These are phyloP conservation scores for Beverwykella pulmonaria DNA, from an alignment of 495 filamentous ascomycete genomes.

Conservation along the genomic window DNA sequence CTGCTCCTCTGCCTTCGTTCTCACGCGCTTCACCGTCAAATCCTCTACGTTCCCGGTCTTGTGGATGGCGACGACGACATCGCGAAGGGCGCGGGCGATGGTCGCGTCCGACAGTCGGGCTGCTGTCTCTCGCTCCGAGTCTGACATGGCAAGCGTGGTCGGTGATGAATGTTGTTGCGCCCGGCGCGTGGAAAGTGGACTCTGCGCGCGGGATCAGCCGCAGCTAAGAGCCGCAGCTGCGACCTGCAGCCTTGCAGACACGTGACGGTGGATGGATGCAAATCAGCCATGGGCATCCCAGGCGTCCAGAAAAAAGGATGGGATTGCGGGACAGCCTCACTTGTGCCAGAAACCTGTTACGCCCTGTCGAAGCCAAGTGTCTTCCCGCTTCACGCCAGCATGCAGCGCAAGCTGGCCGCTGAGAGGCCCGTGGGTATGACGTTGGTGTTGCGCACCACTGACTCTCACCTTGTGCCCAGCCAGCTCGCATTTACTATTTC, in stretches of 20 bases:
- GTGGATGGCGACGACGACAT: slow-evolving; percentile 62
- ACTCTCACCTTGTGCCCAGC: not conserved
- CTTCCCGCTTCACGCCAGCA: not conserved
- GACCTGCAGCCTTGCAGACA: not conserved
- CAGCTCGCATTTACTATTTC: not conserved
- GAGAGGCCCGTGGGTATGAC: not conserved
- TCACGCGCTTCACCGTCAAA: slow-evolving; percentile 77
- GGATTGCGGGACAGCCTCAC: not conserved
- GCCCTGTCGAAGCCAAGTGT: not conserved
- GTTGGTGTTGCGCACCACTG: not conserved
- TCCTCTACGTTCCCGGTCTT: slow-evolving; percentile 59
- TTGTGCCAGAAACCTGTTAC: not conserved
- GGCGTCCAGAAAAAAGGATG: not conserved
- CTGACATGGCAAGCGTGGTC: slow-evolving; percentile 40
- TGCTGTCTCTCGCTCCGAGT: slow-evolving; percentile 32
- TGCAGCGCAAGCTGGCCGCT: not conserved
- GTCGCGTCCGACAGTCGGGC: slow-evolving; percentile 31
- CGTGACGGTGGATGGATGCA: not conserved
- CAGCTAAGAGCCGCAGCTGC: slow-evolving; percentile 1
- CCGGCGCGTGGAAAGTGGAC: slow-evolving; percentile 1
- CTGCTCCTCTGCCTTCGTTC: slow-evolving; percentile 66
- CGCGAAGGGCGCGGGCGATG: slow-evolving; percentile 59
- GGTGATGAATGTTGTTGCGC: slow-evolving; percentile 1
- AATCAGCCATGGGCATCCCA: not conserved
- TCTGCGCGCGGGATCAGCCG: not conserved